Conservation (phyloP, 179 eudicot genomes). For the Amaranthus tricolor region DNA sequence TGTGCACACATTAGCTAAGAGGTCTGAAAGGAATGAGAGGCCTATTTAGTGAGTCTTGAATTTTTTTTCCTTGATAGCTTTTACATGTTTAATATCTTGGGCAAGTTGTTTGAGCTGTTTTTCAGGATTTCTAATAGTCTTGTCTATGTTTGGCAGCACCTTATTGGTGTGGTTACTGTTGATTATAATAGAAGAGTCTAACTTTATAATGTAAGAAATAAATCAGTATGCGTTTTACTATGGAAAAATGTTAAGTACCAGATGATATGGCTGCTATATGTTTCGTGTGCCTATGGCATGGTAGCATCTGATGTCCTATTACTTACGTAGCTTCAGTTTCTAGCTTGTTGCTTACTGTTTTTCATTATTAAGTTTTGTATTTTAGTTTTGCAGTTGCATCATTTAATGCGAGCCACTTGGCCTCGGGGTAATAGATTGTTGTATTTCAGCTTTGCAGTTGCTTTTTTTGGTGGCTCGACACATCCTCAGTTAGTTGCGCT, state of each 20-base stretch:
- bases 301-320: background rate
- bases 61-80: background rate
- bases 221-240: background rate
- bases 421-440: no score
- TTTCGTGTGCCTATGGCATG: background rate
- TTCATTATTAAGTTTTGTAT: background rate
- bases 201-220: background rate
- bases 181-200: background rate
- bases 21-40: background rate
- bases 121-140: background rate
- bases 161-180: background rate
- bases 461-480: slow-evolving; percentile 75
- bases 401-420: slow-evolving; percentile 40
- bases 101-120: background rate
- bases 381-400: slow-evolving; percentile 93
- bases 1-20: background rate
- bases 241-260: background rate
- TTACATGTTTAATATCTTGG: background rate
- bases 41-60: background rate
- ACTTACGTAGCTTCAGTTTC: slow-evolving; percentile 9
- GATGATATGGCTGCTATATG: background rate
- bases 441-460: slow-evolving; percentile 79
- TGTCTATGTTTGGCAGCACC: background rate
- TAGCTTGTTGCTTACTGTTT: slow-evolving; percentile 3
- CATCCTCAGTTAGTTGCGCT: slow-evolving; percentile 93